Evolutionary conservation across 2,329 filamentous ascomycete genomes (phyloP).

Genomic region (Ilyonectria sp.): DNA sequence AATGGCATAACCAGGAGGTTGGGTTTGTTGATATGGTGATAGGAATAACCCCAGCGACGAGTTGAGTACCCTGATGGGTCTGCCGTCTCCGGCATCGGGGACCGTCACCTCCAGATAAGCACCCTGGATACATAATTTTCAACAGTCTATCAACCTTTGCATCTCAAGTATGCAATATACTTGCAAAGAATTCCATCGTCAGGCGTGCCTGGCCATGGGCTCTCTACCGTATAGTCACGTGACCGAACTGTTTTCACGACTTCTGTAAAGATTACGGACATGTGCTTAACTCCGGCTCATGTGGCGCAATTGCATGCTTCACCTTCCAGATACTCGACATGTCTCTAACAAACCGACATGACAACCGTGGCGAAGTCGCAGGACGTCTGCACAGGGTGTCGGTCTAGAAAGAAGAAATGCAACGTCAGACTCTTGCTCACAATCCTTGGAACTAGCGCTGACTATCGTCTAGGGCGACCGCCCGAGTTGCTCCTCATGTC

Average conservation of each 20-base stretch:
- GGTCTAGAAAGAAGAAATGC: constrained; percentile 47
- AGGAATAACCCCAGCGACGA: neutral
- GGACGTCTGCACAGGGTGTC: constrained; percentile 46
- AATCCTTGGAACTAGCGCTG: neutral
- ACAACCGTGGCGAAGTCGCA: constrained; percentile 43
- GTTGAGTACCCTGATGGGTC: neutral
- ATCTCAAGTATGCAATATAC: too few species aligned
- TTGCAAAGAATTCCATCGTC: too few species aligned
- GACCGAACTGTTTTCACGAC: too few species aligned
- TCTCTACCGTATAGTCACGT: neutral
- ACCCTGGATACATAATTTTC: too few species aligned
- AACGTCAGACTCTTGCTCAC: constrained; percentile 32
- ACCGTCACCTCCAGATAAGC: too few species aligned
- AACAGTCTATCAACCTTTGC: too few species aligned
- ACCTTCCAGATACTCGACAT: neutral
- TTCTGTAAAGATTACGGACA: too few species aligned
- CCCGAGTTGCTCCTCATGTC: constrained; percentile 38
- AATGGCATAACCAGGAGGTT: neutral
- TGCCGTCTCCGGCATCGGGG: too few species aligned
- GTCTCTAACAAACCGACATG: constrained; percentile 26
- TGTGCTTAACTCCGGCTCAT: too few species aligned
- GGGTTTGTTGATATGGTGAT: neutral
- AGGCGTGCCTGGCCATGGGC: neutral
- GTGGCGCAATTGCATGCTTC: too few species aligned
- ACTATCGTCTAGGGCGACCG: constrained; percentile 31